Base-by-base conservation (phyloP, 1,139 yeast genomes). In the Kluyveromyces marxianus region DNA sequence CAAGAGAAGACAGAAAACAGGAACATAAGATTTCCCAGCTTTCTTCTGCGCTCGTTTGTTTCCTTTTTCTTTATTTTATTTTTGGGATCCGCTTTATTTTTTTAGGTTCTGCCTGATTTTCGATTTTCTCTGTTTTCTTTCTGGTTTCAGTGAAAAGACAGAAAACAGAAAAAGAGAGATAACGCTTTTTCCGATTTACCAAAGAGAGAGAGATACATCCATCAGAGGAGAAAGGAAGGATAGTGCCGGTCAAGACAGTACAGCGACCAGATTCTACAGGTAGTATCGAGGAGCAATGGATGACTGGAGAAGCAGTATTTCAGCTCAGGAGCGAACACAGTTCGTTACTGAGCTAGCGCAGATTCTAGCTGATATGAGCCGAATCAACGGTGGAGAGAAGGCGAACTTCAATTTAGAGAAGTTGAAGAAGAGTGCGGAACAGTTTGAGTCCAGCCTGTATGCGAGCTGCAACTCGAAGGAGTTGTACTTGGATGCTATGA, bases 401-500 rank as follows among this genome's bases (percentile, higher is more conserved):
- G 50, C 47, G n/a, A 54, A 53, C 32, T 61, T 58, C 36, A 63
- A 63, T 28, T 58, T 65, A 39, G 66, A 62, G 44, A 64, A 63
- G 50, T 56, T 64, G 60, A 62, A 59, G 49, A 48, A 62, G 6
- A 64, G 63, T 39, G 67, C 66, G 8, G 63, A 59, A 47, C 64
- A 62, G 46, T 64, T 63, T 39, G 68, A 64, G 46, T 57, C 61
- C 10, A 66, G 65, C 29, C 44, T 64, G 39, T 63, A 56, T 47
- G 63, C 64, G 5, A 63, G 64, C 40, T 54, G 64, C 43, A 61
- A 66, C 2, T 54, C 63, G 4, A 60, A 55, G 49, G 60, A 60
- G 45, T 61, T 62, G 48, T 64, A 64, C 48, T 50, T 63, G 53
- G 66, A 62, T 44, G 56, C 65, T 34, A 62, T 64, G 63, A 52